Evolutionary conservation across 2,329 filamentous ascomycete species (phyloP), one percentile per base, ranked within the genome.

Genomic region (Calycina herbarum): DNA sequence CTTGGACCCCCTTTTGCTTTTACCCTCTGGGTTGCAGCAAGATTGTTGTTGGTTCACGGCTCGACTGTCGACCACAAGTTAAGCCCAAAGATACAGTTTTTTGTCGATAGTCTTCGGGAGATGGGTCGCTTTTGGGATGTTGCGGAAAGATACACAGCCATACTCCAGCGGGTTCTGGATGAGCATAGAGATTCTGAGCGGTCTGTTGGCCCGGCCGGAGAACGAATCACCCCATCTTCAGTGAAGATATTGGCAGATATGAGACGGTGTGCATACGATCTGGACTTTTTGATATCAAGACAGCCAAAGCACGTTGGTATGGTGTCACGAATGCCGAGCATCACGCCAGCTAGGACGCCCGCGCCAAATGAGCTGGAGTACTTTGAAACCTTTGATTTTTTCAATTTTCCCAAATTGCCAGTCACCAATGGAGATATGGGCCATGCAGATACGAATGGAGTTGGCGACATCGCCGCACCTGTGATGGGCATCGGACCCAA

Each of bases 1-100:
- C 86, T 97, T 17, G 94, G 94, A 0, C 93, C 93, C 0, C 93
- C 93, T 0, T 97, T 97, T 76, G 93, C 93, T 3, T 97, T 97
- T 75, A 93, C 92, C 0, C 82, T 97, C 1, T 97, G 94, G 94
- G 94, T 97, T 17, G 93, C 92, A 2, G 93, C 94, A 5, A 89
- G 94, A 3, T 83, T 97, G 3, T 82, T 96, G 5, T 87, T 97
- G 8, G 94, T 97, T 2, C 93, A 97, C 76, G 93, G 93, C 31
- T 95, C 92, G 7, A 96, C 93, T 0, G 93, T 96, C 64, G 92
- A 95, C 70, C 91, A 91, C 76, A 91, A 90, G 68, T 83, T 96
- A 45, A 91, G 91, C 65, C 87, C 90, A 0, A 90, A 93, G 68
- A 92, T 97, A 51, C 82, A 87, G 35, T 89, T 94, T 68, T 91